Evolutionary conservation across 129 eudicot species (phyloP).

Genomic region (Cynara cardunculus): DNA sequence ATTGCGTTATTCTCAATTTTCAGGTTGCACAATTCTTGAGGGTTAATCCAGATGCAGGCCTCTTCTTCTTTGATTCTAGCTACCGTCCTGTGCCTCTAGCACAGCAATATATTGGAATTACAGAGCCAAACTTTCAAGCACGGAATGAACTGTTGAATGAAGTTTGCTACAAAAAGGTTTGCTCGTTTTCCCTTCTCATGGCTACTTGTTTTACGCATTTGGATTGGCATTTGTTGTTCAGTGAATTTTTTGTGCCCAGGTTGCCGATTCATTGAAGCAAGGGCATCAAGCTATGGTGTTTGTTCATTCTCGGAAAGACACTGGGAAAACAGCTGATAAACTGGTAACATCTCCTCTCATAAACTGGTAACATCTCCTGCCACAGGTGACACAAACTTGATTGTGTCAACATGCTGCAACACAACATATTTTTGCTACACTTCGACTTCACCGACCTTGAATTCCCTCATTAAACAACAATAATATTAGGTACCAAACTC

Average conservation of each 20-base stretch:
- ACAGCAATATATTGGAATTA: slow-evolving; percentile 89
- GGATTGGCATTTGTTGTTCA: slow-evolving; percentile 12
- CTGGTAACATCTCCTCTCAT: slow-evolving; percentile 43
- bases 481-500: not conserved
- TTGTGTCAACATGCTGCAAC: not conserved
- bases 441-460: not conserved
- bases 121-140: slow-evolving; percentile 72
- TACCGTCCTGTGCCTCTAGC: slow-evolving; percentile 99
- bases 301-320: slow-evolving; percentile 98
- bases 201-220: not conserved
- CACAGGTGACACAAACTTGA: not conserved
- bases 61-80: slow-evolving; percentile 96
- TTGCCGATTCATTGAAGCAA: slow-evolving; percentile 69
- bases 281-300: slow-evolving; percentile 98
- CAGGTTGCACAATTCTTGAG: slow-evolving; percentile 98
- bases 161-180: slow-evolving; percentile 87
- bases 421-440: not conserved
- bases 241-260: slow-evolving; percentile 40
- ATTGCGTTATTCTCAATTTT: slow-evolving; percentile 3
- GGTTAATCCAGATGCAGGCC: slow-evolving; percentile 88
- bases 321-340: slow-evolving; percentile 92
- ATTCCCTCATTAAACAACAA: not conserved
- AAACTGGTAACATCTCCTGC: not conserved
- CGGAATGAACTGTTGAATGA: slow-evolving; percentile 76
- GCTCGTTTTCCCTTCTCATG: not conserved